Conservation (phyloP, 1,139 yeast species). For the Blastobotrys arbuscula region DNA sequence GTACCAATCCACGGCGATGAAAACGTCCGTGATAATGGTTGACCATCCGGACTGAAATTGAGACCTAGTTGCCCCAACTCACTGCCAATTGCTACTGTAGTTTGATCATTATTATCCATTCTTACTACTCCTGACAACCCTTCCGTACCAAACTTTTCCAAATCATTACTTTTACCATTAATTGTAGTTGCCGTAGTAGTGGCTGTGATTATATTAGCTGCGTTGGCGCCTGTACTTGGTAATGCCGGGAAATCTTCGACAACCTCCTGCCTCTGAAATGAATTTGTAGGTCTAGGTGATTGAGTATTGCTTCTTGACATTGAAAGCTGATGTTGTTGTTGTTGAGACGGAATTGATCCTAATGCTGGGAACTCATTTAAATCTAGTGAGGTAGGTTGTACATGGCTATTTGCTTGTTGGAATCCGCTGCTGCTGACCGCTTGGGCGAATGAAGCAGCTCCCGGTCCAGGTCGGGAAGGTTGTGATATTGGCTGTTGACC, state of each 20-base stretch:
- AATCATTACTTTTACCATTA: slow-evolving; percentile 17
- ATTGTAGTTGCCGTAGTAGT: neutral
- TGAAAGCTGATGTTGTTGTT: no score
- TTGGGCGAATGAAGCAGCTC: slow-evolving; percentile 19
- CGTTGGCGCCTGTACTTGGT: slow-evolving; percentile 14
- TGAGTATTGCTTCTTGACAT: slow-evolving; percentile 5
- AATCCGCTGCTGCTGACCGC: slow-evolving; percentile 16
- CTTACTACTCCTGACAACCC: slow-evolving; percentile 65
- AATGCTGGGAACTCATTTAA: slow-evolving; percentile 31
- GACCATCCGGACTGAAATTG: slow-evolving; percentile 44
- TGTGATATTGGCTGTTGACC: slow-evolving; percentile 10
- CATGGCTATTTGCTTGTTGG: slow-evolving; percentile 1
- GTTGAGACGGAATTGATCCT: slow-evolving; percentile 11
- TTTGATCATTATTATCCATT: slow-evolving; percentile 61
- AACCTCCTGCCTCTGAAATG: neutral
- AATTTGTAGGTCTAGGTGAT: slow-evolving; percentile 9
- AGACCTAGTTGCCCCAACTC: slow-evolving; percentile 73
- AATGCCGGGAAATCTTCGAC: slow-evolving; percentile 9
- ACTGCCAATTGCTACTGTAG: slow-evolving; percentile 74
- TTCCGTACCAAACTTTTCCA: slow-evolving; percentile 57
- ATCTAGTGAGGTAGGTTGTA: slow-evolving; percentile 20
- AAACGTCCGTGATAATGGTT: slow-evolving; percentile 60
- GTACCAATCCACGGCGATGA: slow-evolving; percentile 96
- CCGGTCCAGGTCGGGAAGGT: slow-evolving; percentile 12
- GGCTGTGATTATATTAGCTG: neutral